A percentile compares a stretch with the other conserved stretches of the same genome.
phyloP scores from a whole-genome alignment of 768 basidiomycete genomes.

The Lactarius sanguifluus region DNA sequence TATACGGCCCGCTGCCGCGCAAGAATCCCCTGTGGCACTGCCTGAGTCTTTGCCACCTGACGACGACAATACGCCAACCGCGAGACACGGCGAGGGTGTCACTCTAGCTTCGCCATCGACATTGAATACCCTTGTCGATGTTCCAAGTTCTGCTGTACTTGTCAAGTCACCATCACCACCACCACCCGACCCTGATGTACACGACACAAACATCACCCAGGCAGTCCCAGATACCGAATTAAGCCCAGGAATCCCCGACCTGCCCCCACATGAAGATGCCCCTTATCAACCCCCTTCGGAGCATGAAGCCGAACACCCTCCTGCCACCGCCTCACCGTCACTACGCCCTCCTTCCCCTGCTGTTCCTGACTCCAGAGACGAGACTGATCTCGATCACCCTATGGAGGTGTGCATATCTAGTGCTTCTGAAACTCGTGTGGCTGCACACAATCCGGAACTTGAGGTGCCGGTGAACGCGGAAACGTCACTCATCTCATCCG shows the following conservation, averaged over 20 bases:
- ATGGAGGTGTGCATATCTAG: neutral
- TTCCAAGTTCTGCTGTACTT: neutral
- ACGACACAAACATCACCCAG: neutral
- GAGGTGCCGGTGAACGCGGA: slow-evolving; percentile 2
- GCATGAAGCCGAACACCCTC: neutral
- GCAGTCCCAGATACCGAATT: neutral
- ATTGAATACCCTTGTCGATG: neutral
- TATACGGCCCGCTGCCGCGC: neutral
- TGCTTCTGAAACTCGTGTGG: neutral
- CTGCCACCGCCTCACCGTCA: slow-evolving; percentile 10
- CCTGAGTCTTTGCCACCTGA: slow-evolving; percentile 12
- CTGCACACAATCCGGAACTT: neutral
- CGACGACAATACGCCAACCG: slow-evolving; percentile 4
- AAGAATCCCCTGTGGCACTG: neutral
- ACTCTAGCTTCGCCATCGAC: neutral
- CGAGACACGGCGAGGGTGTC: neutral
- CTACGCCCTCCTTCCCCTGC: slow-evolving; percentile 11
- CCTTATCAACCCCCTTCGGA: slow-evolving; percentile 1
- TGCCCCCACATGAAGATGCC: slow-evolving; percentile 10
- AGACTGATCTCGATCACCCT: neutral
- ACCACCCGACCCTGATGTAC: neutral
- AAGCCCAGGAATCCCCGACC: neutral
- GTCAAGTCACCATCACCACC: neutral
- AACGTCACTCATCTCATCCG: neutral
- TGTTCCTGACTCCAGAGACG: neutral